Evolutionary conservation across 805 yeast species (phyloP).

Genomic region (Candida peoriensis): DNA sequence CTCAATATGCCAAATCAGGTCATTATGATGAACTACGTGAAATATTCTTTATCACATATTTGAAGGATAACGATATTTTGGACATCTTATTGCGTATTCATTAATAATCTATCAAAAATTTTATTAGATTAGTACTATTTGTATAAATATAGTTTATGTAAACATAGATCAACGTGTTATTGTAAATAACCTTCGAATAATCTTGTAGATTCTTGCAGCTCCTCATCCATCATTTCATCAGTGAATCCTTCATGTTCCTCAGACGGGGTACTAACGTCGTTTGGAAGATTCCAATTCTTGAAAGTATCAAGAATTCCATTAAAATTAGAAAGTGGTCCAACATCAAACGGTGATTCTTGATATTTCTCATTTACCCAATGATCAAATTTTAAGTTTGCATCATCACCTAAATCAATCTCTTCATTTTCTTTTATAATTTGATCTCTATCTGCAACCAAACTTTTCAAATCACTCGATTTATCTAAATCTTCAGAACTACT

Average conservation of each 20-base stretch:
- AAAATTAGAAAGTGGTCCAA: constrained; percentile 64
- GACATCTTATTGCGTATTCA: constrained; percentile 32
- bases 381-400: constrained; percentile 16
- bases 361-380: constrained; percentile 45
- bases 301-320: constrained; percentile 52
- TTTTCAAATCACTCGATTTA: not conserved
- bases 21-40: constrained; percentile 24
- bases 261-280: no score
- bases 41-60: constrained; percentile 12
- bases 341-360: constrained; percentile 34
- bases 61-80: constrained; percentile 30
- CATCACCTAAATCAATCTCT: constrained; percentile 13
- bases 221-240: constrained; percentile 4
- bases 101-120: constrained; percentile 5
- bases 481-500: not conserved
- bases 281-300: constrained; percentile 24
- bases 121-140: not conserved
- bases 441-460: no score
- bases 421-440: constrained; percentile 10
- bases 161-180: constrained; percentile 3
- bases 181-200: constrained; percentile 10
- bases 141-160: not conserved
- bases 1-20: constrained; percentile 11
- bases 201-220: constrained; percentile 1
- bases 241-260: no score